Conservation (phyloP, 768 basidiomycete species). For the Russula compacta region DNA sequence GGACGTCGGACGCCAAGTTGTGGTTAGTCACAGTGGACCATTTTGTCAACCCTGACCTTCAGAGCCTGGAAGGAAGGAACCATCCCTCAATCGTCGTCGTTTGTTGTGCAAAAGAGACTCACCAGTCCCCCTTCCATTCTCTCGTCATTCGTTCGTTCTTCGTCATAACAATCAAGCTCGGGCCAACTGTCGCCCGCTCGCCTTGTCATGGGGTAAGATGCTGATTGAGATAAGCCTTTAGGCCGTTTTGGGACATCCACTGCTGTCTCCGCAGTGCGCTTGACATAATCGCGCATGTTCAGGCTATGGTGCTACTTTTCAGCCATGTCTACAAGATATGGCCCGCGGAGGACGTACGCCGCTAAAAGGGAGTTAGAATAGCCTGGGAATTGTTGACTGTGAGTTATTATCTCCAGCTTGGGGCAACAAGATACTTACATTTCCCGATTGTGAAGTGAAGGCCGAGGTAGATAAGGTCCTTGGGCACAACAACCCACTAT, state of each 20-base stretch:
- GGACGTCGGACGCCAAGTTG: not conserved
- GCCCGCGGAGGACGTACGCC: not conserved
- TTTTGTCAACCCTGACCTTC: slow-evolving; percentile 7
- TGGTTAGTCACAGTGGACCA: not conserved
- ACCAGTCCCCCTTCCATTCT: not conserved
- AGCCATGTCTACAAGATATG: not conserved
- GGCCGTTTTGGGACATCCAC: not conserved
- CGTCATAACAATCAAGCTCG: not conserved
- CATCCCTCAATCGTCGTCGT: not conserved
- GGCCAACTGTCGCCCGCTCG: not conserved
- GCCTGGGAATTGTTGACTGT: not conserved
- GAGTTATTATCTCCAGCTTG: not conserved
- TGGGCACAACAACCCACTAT: slow-evolving; percentile 10
- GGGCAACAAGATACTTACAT: not conserved
- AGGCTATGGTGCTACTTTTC: not conserved
- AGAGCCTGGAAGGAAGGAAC: not conserved
- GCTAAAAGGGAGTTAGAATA: slow-evolving; percentile 16
- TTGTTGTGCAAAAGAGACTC: not conserved
- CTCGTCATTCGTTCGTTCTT: not conserved
- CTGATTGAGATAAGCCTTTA: not conserved
- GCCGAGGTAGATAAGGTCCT: slow-evolving; percentile 5
- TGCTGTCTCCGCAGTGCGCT: not conserved
- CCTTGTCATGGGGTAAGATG: not conserved
- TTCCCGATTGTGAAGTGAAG: slow-evolving; percentile 15
- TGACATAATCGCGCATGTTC: slow-evolving; percentile 17